Percentiles rank a stretch among this genome's conserved stretches.
These are phyloP conservation scores for Podaxis carcinomalis DNA, from an alignment of 768 basidiomycete species.

Conservation along the genomic window DNA sequence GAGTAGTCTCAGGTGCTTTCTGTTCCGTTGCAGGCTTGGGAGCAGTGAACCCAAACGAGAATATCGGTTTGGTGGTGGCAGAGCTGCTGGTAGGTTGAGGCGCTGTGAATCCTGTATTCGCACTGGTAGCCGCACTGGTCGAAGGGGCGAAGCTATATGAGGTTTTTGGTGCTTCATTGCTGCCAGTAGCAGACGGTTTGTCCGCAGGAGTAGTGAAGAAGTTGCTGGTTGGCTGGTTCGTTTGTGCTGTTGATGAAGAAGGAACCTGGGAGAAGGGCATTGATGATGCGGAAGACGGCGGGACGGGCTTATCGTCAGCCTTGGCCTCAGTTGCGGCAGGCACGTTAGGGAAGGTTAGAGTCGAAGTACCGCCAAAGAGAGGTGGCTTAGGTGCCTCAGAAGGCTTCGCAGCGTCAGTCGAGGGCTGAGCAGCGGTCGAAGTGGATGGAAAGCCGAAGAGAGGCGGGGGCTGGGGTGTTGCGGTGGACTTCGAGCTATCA, in stretches of 20 bases:
- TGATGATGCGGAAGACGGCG: constrained; percentile 4
- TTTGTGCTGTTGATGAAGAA: background rate
- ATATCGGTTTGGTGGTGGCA: constrained; percentile 18
- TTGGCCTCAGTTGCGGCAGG: background rate
- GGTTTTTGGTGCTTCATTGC: constrained; percentile 1
- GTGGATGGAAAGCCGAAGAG: background rate
- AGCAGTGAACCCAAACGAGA: constrained; percentile 19
- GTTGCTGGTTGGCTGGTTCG: background rate
- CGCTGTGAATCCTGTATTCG: background rate
- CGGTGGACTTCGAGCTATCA: background rate
- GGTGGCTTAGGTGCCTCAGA: constrained; percentile 6
- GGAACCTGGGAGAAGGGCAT: constrained; percentile 18
- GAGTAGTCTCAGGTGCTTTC: background rate
- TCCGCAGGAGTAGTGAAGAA: constrained; percentile 14
- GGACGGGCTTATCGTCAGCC: constrained; percentile 10
- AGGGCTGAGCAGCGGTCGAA: background rate
- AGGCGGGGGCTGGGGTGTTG: background rate
- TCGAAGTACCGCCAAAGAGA: background rate
- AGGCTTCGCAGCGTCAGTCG: constrained; percentile 11
- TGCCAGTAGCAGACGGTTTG: constrained; percentile 12
- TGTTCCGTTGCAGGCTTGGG: background rate
- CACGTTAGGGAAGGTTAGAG: background rate
- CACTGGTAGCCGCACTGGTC: constrained; percentile 7
- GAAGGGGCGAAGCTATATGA: constrained; percentile 17
- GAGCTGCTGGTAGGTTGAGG: background rate